These are phyloP conservation scores for Potentilla sterilis DNA, from an alignment of 306 rosid species.

Conservation along the genomic window DNA sequence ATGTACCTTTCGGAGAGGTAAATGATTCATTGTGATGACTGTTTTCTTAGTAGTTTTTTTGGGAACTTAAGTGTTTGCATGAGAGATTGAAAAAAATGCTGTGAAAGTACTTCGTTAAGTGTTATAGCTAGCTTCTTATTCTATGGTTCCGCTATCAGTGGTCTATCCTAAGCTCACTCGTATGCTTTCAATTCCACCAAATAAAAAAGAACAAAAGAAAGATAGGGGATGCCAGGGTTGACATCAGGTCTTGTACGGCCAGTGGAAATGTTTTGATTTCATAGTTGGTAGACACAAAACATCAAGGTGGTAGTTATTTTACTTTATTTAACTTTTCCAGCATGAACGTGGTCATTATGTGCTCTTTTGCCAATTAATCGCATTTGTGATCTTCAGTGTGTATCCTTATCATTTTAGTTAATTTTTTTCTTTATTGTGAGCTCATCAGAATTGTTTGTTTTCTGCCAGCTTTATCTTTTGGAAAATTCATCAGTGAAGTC, in stretches of 20 bases:
- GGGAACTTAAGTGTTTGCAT: not conserved
- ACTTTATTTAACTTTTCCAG: not conserved
- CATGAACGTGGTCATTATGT: not conserved
- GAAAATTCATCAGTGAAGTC: constrained; percentile 76
- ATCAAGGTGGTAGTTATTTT: not conserved
- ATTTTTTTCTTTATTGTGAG: not conserved
- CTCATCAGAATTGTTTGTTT: constrained; percentile 24
- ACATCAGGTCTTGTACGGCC: not conserved
- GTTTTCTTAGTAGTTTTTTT: not conserved
- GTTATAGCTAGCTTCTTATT: not conserved
- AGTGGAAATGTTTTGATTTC: not conserved
- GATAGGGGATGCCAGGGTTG: not conserved
- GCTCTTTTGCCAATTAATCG: not conserved
- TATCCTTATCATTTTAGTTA: not conserved
- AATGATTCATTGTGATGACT: constrained; percentile 9
- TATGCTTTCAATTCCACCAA: not conserved
- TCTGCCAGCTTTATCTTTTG: constrained; percentile 83
- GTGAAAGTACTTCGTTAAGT: not conserved
- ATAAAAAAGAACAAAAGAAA: not conserved
- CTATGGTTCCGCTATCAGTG: not conserved
- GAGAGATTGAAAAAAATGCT: not conserved
- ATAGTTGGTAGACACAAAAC: not conserved
- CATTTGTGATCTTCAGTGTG: not conserved
- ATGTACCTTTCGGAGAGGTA: constrained; percentile 97
- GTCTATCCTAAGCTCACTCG: not conserved